Evolutionary conservation across 164 flowering plant species (phyloP).

Genomic region (Stephania japonica): DNA sequence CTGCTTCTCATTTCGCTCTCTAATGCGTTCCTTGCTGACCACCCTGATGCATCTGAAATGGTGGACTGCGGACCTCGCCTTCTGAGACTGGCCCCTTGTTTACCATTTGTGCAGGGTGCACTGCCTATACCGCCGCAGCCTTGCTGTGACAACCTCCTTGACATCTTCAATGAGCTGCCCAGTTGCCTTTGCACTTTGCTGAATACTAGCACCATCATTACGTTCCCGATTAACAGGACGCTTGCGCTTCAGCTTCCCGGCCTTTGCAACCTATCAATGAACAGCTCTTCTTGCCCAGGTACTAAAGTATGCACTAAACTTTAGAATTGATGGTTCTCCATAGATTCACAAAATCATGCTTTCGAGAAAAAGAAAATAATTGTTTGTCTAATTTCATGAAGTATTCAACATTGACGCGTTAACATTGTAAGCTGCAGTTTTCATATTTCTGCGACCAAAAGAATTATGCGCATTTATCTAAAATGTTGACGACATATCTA

Average conservation of each 20-base stretch:
- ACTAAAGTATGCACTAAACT: not conserved
- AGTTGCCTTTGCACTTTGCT: conserved; percentile 60
- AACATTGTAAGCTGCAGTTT: not conserved
- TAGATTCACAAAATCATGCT: not conserved
- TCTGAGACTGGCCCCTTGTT: conserved; percentile 46
- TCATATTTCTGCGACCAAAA: not conserved
- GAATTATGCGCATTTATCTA: not conserved
- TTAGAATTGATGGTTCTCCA: not conserved
- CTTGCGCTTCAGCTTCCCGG: conserved; percentile 55
- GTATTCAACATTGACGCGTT: not conserved
- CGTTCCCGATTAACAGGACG: conserved; percentile 56
- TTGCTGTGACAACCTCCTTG: conserved; percentile 54
- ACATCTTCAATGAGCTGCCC: conserved; percentile 35
- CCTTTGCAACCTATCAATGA: conserved; percentile 38
- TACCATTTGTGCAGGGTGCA: conserved; percentile 61
- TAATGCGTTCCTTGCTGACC: not conserved
- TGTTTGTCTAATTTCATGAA: not conserved
- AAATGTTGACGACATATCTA: not conserved
- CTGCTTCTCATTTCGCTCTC: conserved; percentile 13
- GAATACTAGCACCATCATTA: conserved; percentile 23
- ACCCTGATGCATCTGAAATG: conserved; percentile 10
- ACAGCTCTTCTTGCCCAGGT: conserved; percentile 52
- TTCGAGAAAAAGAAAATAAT: no score
- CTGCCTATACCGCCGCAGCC: conserved; percentile 26
- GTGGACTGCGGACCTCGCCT: conserved; percentile 36